Conservation (phyloP, 129 eudicot genomes). For the Calendula officinalis region DNA sequence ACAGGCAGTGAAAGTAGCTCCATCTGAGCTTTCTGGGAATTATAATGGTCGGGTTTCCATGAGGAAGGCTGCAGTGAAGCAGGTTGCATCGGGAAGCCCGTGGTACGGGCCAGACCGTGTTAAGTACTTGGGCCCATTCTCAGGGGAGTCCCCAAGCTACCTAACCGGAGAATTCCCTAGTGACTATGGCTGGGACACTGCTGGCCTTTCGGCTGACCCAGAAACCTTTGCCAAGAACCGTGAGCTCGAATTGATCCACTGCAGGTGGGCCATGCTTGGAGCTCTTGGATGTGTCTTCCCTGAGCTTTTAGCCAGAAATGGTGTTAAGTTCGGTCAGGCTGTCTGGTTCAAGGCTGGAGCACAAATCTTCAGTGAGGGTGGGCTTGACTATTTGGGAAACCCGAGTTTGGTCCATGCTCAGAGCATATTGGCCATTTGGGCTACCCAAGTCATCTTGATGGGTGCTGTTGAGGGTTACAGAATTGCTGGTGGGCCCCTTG, state of each 20-base stretch:
- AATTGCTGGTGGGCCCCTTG: too few relatives aligned
- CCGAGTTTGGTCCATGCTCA: constrained; percentile 60
- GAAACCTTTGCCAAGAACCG: too few relatives aligned
- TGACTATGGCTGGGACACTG: constrained; percentile 19
- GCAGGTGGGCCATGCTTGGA: too few relatives aligned
- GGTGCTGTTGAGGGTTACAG: too few relatives aligned
- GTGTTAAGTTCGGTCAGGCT: constrained; percentile 34
- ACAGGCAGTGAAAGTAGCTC: constrained; percentile 10
- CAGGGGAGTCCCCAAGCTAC: constrained; percentile 21
- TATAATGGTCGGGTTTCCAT: constrained; percentile 11
- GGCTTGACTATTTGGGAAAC: constrained; percentile 28
- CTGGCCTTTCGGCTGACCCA: constrained; percentile 17
- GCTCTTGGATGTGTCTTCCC: constrained; percentile 55
- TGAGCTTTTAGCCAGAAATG: constrained; percentile 53
- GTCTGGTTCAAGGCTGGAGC: constrained; percentile 50
- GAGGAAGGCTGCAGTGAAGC: constrained; percentile 9
- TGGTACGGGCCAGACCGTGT: constrained; percentile 21
- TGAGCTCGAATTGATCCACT: too few relatives aligned
- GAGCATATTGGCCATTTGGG: constrained; percentile 64
- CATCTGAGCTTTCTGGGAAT: constrained; percentile 12
- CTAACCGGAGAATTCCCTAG: not conserved
- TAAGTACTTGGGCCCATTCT: constrained; percentile 24
- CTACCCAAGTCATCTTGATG: constrained; percentile 45
- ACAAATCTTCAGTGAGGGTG: constrained; percentile 54
- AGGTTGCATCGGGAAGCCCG: not conserved